These are phyloP conservation scores for Perkinsus chesapeaki DNA, from an alignment of 169 alveolate species.

Conservation along the genomic window DNA sequence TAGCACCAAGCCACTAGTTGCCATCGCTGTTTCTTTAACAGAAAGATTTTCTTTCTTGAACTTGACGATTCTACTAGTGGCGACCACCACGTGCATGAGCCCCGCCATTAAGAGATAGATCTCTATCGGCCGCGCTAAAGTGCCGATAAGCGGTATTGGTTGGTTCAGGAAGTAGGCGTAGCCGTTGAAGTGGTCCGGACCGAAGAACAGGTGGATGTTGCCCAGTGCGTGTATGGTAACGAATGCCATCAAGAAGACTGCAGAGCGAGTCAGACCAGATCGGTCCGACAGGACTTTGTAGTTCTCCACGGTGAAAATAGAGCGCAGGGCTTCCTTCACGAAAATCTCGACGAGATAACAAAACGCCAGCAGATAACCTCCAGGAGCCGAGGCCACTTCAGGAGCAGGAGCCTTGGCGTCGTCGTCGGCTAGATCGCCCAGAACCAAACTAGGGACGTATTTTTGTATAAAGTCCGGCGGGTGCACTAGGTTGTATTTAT, in stretches of 20 bases:
- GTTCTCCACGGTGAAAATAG: conserved; percentile 26
- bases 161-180: background rate
- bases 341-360: background rate
- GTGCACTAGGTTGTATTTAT: background rate
- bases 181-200: background rate
- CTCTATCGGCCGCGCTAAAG: background rate
- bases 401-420: background rate
- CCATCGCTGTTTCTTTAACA: background rate
- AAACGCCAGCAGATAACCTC: background rate
- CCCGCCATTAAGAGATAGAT: background rate
- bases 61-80: background rate
- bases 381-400: too few species aligned
- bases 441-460: background rate
- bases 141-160: background rate
- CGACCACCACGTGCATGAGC: background rate
- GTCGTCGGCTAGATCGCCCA: background rate
- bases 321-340: background rate
- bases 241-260: conserved; percentile 27
- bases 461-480: background rate
- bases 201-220: conserved; percentile 29
- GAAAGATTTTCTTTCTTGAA: background rate
- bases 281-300: conserved; percentile 31
- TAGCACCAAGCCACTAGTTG: background rate
- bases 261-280: conserved; percentile 32
- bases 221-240: conserved; percentile 32